These are phyloP conservation scores for Pelargonium citronellum DNA, from an alignment of 441 rosid species.

Conservation along the genomic window DNA sequence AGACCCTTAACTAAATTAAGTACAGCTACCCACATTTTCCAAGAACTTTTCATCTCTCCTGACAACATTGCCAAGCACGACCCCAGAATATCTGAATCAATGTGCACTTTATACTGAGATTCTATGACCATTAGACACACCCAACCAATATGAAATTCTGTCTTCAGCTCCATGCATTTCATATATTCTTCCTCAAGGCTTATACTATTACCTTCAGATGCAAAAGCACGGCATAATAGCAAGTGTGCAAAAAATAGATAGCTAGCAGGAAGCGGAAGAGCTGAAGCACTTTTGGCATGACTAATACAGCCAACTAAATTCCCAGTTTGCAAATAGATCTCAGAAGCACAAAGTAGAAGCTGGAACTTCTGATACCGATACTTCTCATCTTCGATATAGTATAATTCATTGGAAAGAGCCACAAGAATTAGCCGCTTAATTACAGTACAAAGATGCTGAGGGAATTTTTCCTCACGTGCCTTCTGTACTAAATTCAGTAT, in stretches of 20 bases:
- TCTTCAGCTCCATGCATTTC: conserved; percentile 71
- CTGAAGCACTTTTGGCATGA: conserved; percentile 52
- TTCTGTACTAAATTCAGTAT: conserved; percentile 72
- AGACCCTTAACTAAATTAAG: conserved; percentile 52
- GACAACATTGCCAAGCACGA: conserved; percentile 46
- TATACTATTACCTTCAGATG: conserved; percentile 42
- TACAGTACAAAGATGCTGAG: conserved; percentile 45
- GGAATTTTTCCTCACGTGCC: conserved; percentile 86
- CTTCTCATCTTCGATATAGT: conserved; percentile 30
- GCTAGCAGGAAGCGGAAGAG: conserved; percentile 54
- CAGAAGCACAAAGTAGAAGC: conserved; percentile 82
- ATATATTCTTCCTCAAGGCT: conserved; percentile 48
- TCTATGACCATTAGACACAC: conserved; percentile 66
- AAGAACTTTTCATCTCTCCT: conserved; percentile 37
- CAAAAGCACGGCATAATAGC: conserved; percentile 70
- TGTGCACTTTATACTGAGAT: conserved; percentile 48
- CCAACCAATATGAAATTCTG: conserved; percentile 73
- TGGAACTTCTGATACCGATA: conserved; percentile 65
- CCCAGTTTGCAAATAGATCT: conserved; percentile 62
- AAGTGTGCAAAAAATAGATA: conserved; percentile 67
- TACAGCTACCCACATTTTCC: conserved; percentile 58
- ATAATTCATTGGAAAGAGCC: conserved; percentile 53
- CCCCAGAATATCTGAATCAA: conserved; percentile 43
- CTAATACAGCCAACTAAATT: conserved; percentile 38
- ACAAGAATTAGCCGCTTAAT: conserved; percentile 47